Evolutionary conservation across 768 basidiomycete genomes (phyloP).

Genomic region (Peribolospora baueri): DNA sequence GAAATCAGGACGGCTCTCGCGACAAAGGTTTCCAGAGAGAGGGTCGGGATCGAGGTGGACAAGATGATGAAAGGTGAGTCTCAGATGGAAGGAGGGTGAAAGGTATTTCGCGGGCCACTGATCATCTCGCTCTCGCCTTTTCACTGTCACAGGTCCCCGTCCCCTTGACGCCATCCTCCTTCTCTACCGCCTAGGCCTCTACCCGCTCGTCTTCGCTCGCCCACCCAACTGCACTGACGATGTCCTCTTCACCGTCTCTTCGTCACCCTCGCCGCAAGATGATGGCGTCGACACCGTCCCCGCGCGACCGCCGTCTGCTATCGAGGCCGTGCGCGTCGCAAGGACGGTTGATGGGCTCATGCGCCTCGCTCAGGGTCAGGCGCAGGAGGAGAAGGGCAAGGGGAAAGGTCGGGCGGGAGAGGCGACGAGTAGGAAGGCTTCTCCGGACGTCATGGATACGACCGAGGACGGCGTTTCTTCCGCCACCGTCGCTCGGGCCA

Average conservation of each 20-base stretch:
- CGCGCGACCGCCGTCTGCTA: no score
- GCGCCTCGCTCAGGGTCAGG: no score
- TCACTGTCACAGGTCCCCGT: conserved; percentile 31
- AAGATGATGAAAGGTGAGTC: conserved; percentile 70
- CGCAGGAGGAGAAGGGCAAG: no score
- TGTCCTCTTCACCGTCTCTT: neutral
- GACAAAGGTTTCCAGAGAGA: conserved; percentile 66
- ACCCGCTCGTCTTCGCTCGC: conserved; percentile 22
- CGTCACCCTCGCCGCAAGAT: no score
- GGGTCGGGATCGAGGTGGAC: conserved; percentile 69
- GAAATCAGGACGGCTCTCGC: conserved; percentile 35
- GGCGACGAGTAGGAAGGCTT: no score
- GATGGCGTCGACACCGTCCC: no score
- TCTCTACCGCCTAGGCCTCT: conserved; percentile 49
- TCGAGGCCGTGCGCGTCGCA: no score
- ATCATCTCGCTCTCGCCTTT: neutral
- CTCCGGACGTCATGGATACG: neutral
- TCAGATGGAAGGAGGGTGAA: neutral
- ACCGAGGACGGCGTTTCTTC: neutral
- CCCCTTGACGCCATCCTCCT: conserved; percentile 49
- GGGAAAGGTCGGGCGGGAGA: no score
- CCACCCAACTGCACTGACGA: neutral
- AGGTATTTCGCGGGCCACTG: no score
- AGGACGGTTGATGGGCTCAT: no score
- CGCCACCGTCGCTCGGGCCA: neutral